Conservation (phyloP, 2,329 filamentous ascomycete genomes). For the Coniochaeta sp. region DNA sequence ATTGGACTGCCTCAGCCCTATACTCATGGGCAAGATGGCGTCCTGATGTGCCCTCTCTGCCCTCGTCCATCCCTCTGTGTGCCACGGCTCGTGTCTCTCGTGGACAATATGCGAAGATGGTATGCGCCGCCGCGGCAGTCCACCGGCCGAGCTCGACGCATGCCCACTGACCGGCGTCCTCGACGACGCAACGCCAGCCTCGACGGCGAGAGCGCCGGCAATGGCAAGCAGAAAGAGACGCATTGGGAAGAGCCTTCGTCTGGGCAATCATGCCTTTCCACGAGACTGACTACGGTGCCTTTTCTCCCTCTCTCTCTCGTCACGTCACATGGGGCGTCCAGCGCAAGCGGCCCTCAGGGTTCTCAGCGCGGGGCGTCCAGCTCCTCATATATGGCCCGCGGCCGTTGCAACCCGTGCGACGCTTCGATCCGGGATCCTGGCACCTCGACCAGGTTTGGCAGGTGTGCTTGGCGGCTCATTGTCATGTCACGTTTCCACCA, state of each 20-base stretch:
- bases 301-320: background rate
- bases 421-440: background rate
- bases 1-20: constrained; percentile 20
- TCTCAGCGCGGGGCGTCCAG: background rate
- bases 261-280: background rate
- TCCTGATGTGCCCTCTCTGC: constrained; percentile 13
- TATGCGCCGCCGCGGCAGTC: background rate
- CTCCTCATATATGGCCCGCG: background rate
- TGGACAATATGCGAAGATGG: constrained; percentile 19
- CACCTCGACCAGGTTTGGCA: background rate
- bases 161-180: background rate
- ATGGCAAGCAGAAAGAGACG: background rate
- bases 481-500: background rate
- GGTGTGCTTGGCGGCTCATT: background rate
- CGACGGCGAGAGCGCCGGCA: background rate
- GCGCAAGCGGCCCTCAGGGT: background rate
- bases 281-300: background rate
- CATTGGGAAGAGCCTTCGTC: background rate
- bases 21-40: constrained; percentile 18
- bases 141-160: background rate
- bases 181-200: background rate
- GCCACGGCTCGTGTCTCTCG: constrained; percentile 19
- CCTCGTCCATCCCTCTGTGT: constrained; percentile 17
- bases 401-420: background rate
- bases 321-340: background rate